Percentiles rank a stretch among this genome's conserved stretches.
Evolutionary conservation across 306 rosid genomes (phyloP).

Genomic region (Neltuma alba): DNA sequence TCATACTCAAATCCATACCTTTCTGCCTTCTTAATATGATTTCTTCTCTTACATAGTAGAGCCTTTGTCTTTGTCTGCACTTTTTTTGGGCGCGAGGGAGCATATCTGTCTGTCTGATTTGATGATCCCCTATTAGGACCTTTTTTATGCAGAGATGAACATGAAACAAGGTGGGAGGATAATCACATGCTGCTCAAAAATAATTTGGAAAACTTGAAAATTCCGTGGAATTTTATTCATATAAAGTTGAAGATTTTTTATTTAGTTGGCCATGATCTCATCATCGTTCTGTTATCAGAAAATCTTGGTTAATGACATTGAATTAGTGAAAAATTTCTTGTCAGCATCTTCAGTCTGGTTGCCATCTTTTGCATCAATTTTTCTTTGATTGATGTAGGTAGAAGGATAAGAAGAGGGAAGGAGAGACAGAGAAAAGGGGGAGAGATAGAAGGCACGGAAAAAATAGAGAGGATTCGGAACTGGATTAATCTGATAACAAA

Average conservation of each 20-base stretch:
- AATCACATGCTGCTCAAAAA: slow-evolving; percentile 14
- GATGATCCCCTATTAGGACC: neutral
- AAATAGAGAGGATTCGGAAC: no score
- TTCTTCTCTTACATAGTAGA: no score
- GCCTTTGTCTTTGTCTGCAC: no score
- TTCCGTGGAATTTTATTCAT: neutral
- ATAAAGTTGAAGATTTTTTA: slow-evolving; percentile 17
- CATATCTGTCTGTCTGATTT: neutral
- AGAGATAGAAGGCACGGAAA: no score
- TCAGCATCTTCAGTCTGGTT: neutral
- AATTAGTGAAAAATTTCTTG: neutral
- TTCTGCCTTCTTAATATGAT: no score
- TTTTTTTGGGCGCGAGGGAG: no score
- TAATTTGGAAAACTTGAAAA: neutral
- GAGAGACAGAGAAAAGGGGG: no score
- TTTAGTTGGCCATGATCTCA: neutral
- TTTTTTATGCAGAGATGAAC: slow-evolving; percentile 7
- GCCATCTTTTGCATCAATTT: neutral
- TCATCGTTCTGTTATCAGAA: neutral
- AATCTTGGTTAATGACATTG: neutral
- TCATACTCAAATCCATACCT: no score
- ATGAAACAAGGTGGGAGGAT: neutral
- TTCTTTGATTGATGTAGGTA: no score
- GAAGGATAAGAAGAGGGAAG: no score
- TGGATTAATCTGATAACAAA: no score